Conservation (phyloP, 306 rosid genomes). For the Lithocarpus polystachyus region DNA sequence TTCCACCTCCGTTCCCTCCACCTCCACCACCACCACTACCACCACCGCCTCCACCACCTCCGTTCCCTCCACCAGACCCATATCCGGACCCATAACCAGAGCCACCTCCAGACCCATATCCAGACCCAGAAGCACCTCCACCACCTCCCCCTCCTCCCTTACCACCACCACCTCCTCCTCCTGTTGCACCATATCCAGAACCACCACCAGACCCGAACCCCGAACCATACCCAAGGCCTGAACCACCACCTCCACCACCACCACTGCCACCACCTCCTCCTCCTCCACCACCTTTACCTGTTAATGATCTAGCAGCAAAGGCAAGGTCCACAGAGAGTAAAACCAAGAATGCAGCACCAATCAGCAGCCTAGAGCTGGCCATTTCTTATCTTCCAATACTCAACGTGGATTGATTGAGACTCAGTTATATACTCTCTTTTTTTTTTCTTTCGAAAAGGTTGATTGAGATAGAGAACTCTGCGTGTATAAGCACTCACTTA, state of each 20-base stretch:
- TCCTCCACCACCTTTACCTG: slow-evolving; percentile 9
- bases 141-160: slow-evolving; percentile 45
- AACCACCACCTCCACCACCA: slow-evolving; percentile 20
- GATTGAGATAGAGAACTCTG: background rate
- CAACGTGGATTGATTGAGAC: slow-evolving; percentile 3
- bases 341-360: slow-evolving; percentile 48
- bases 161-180: slow-evolving; percentile 49
- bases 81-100: slow-evolving; percentile 38
- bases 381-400: slow-evolving; percentile 25
- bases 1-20: slow-evolving; percentile 31
- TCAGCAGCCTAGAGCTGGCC: slow-evolving; percentile 45
- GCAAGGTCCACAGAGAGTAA: slow-evolving; percentile 61
- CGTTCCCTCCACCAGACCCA: slow-evolving; percentile 20
- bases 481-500: background rate
- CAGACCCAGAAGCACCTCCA: slow-evolving; percentile 36
- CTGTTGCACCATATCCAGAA: slow-evolving; percentile 37
- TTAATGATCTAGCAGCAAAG: slow-evolving; percentile 44
- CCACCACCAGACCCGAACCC: slow-evolving; percentile 55
- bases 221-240: slow-evolving; percentile 30
- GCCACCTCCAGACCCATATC: slow-evolving; percentile 52
- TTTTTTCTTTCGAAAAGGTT: too few relatives aligned
- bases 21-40: slow-evolving; percentile 20
- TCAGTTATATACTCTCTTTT: background rate
- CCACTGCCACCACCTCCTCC: slow-evolving; percentile 30
- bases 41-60: slow-evolving; percentile 12